Evolutionary conservation across 2,329 filamentous ascomycete species (phyloP).

Genomic region (Cryphonectria carpinicola): DNA sequence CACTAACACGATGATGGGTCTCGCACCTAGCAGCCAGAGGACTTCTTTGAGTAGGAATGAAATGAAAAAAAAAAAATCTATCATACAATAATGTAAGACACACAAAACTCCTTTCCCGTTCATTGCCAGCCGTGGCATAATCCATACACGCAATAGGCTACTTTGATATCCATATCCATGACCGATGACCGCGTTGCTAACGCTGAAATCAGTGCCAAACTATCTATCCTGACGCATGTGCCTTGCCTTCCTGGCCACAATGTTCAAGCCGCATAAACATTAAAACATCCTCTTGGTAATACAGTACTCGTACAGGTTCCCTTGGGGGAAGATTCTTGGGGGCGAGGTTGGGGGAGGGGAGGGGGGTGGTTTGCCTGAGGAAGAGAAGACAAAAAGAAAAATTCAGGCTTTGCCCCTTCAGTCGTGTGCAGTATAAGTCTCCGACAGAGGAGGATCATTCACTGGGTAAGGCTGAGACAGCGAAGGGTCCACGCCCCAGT

Average conservation of each 20-base stretch:
- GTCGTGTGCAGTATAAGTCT: slow-evolving; percentile 25
- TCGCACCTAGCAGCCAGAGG: neutral
- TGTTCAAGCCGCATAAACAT: neutral
- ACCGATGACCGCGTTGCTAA: slow-evolving; percentile 5
- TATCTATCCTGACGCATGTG: slow-evolving; percentile 10
- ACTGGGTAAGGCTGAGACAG: slow-evolving; percentile 22
- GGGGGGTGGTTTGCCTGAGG: neutral
- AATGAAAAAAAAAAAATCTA: slow-evolving; percentile 15
- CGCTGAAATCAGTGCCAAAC: slow-evolving; percentile 8
- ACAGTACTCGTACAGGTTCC: neutral
- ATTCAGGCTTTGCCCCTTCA: neutral
- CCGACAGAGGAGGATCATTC: slow-evolving; percentile 25
- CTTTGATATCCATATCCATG: neutral
- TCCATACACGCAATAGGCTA: neutral
- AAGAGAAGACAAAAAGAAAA: neutral
- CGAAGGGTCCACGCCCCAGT: slow-evolving; percentile 26
- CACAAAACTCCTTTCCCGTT: slow-evolving; percentile 17
- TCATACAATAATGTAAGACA: slow-evolving; percentile 20
- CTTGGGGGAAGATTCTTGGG: neutral
- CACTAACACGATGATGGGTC: neutral
- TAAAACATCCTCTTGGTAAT: neutral
- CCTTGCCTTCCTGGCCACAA: slow-evolving; percentile 12
- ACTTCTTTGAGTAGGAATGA: slow-evolving; percentile 6
- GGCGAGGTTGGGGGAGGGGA: neutral
- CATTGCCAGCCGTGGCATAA: slow-evolving; percentile 10